Percentiles rank a stretch among this genome's conserved stretches.
Conservation (phyloP, 2,329 filamentous ascomycete genomes). For the Clonostachys solani region DNA sequence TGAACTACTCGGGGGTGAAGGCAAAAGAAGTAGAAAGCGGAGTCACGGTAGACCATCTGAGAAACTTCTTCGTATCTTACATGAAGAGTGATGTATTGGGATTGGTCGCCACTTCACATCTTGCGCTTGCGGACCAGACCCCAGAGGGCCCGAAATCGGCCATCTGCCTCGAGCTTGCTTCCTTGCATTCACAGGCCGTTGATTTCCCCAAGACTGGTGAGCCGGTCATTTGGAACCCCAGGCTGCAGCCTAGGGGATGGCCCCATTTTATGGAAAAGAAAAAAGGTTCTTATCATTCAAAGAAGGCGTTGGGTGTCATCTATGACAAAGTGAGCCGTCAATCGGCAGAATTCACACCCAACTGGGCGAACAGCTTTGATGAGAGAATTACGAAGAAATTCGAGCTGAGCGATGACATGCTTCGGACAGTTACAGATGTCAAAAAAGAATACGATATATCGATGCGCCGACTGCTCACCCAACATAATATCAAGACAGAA, state of each 20-base stretch:
- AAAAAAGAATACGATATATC: constrained; percentile 76
- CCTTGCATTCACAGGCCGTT: constrained; percentile 84
- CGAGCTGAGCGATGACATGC: constrained; percentile 43
- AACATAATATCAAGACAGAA: constrained; percentile 78
- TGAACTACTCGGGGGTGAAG: constrained; percentile 65
- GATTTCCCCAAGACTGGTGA: constrained; percentile 92
- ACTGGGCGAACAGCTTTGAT: constrained; percentile 73
- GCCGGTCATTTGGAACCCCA: constrained; percentile 61
- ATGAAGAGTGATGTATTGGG: constrained; percentile 87
- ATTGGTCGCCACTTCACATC: constrained; percentile 76
- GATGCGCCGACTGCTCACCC: constrained; percentile 76
- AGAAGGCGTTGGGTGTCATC: constrained; percentile 70
- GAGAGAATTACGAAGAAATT: constrained; percentile 64
- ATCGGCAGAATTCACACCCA: constrained; percentile 64
- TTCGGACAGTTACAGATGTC: constrained; percentile 58
- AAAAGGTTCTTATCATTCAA: constrained; percentile 59
- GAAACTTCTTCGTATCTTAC: constrained; percentile 83
- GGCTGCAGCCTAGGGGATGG: constrained; percentile 59
- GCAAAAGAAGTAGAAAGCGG: constrained; percentile 52
- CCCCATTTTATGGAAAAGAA: constrained; percentile 86
- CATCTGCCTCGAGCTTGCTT: constrained; percentile 70
- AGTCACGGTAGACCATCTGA: constrained; percentile 70
- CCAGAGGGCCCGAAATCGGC: constrained; percentile 58
- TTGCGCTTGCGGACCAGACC: constrained; percentile 66
- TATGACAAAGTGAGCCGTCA: constrained; percentile 66